Base-by-base conservation (phyloP, 805 yeast species). In the Candida krabiensis region DNA sequence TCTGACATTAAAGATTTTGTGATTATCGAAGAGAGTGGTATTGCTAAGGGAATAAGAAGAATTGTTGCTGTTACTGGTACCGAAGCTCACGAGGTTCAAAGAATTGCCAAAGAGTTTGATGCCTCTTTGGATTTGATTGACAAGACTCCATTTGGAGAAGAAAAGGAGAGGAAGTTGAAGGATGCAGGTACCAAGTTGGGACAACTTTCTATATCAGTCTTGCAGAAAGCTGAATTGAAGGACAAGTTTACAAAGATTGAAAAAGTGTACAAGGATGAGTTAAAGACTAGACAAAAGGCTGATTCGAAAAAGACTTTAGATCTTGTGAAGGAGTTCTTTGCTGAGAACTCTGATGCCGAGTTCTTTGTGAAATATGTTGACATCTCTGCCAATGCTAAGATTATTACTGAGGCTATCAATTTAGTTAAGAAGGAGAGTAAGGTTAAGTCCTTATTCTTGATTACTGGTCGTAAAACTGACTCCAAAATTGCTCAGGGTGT, bases 1-100 rank as follows among this genome's bases (percentile, higher is more conserved):
- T 85, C 91, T 44, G 98, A 91, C 44, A 93, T 93, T 61, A 89
- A 89, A 63, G 91, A 86, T 51, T 77, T 93, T 49, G 86, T 93
- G 24, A 77, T 93, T 38, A 71, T 84, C 46, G 99, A 93, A 71
- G 99, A 93, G 68, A 79, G 87, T 48, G 98, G 99, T 67, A 93
- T 93, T 64, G 98, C 99, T 44, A 93, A 93, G 71, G 99, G 99
- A 67, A 88, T 89, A 47, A 82, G 99, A 70, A 87, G 99, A 75
- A 86, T 93, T 61, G 96, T 93, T 41, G 98, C 96, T 19, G 96
- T 93, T 36, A 86, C 97, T 13, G 98, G 98, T 33, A 71, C 78
- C 37, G 95, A 81, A 48, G 98, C 99, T 12, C 80, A 78, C 54
- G 91, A 81, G 54, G 97, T 89, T 36, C 96, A 93, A 73, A 76